Evolutionary conservation across 441 rosid species (phyloP).

Genomic region (Arabidopsis lyrata): DNA sequence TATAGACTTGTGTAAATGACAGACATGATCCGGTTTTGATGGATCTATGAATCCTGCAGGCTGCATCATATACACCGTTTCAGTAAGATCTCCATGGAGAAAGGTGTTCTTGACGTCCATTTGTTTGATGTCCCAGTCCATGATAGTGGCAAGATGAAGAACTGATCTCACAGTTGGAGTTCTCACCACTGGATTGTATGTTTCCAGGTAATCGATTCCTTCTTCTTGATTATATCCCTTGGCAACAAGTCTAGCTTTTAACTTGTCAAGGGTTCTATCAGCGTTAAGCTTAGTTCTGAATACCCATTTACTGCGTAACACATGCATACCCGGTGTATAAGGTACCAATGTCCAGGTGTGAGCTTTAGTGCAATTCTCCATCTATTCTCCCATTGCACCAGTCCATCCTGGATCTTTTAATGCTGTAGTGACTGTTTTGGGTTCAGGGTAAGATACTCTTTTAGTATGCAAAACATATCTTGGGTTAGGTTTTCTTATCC

Average conservation of each 20-base stretch:
- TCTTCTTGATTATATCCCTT: neutral
- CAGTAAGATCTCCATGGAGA: too few species aligned
- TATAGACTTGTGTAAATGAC: neutral
- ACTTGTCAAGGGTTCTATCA: neutral
- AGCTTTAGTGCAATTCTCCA: neutral
- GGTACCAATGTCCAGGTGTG: neutral
- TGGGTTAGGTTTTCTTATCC: too few species aligned
- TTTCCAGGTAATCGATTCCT: neutral
- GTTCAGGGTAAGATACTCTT: too few species aligned
- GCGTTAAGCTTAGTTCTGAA: neutral
- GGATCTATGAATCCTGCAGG: neutral
- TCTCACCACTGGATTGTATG: too few species aligned
- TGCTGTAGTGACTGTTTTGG: too few species aligned
- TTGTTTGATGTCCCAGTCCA: neutral
- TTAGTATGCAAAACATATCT: too few species aligned
- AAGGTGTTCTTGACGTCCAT: neutral
- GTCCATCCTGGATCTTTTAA: too few species aligned
- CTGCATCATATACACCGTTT: too few species aligned
- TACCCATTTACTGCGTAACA: neutral
- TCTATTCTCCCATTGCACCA: too few species aligned
- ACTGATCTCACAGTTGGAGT: neutral
- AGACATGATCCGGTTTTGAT: neutral
- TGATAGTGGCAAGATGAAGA: neutral
- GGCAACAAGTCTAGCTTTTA: neutral
- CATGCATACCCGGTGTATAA: neutral